Evolutionary conservation across 768 basidiomycete genomes (phyloP).

Genomic region (Vararia minispora): DNA sequence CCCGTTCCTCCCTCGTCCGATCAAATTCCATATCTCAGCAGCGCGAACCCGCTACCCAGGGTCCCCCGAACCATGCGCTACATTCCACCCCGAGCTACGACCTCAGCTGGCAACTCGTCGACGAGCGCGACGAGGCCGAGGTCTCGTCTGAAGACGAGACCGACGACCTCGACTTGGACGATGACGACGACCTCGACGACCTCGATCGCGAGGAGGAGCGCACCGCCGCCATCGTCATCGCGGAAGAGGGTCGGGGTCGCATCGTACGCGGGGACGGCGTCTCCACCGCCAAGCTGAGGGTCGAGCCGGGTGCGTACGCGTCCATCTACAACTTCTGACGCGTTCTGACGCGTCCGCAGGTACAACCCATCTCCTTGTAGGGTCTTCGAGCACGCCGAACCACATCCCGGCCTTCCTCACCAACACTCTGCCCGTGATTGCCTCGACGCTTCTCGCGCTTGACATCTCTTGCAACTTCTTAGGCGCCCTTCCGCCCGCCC

Average conservation of each 20-base stretch:
- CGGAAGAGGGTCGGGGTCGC: slow-evolving; percentile 76
- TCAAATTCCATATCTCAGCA: too few species aligned
- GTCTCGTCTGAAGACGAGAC: slow-evolving; percentile 44
- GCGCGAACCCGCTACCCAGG: too few species aligned
- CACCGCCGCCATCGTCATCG: slow-evolving; percentile 67
- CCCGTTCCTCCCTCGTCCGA: slow-evolving; percentile 59
- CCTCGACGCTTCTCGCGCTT: slow-evolving; percentile 72
- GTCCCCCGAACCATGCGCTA: slow-evolving; percentile 26
- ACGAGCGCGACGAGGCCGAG: slow-evolving; percentile 57
- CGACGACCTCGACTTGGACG: slow-evolving; percentile 35
- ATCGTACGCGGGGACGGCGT: slow-evolving; percentile 64
- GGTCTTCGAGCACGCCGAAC: slow-evolving; percentile 69
- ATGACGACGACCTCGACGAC: slow-evolving; percentile 36
- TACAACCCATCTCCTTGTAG: slow-evolving; percentile 88
- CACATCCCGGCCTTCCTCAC: slow-evolving; percentile 69
- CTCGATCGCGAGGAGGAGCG: slow-evolving; percentile 53
- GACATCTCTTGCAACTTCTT: slow-evolving; percentile 90
- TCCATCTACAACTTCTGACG: not conserved
- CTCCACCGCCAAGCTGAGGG: slow-evolving; percentile 49
- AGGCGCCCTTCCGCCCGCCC: slow-evolving; percentile 68
- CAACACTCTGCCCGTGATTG: slow-evolving; percentile 57
- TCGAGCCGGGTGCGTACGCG: slow-evolving; percentile 54
- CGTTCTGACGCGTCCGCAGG: slow-evolving; percentile 32
- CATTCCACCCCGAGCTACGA: slow-evolving; percentile 67
- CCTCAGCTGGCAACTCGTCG: slow-evolving; percentile 61